Evolutionary conservation across 176 grass and related monocot genomes (phyloP).

Genomic region (Avena eriantha): DNA sequence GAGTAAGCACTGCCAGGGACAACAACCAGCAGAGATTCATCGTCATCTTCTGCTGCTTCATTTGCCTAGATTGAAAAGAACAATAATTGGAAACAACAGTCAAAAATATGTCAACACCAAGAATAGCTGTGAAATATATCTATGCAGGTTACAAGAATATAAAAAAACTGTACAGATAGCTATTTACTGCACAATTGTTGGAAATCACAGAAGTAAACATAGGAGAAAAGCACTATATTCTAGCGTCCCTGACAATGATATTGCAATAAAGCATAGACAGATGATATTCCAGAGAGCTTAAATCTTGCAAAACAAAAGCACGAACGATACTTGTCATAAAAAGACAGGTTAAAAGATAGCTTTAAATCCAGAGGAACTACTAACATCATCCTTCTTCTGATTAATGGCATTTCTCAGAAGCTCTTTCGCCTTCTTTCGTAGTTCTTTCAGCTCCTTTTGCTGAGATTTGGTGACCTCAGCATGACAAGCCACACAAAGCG

Average conservation of each 20-base stretch:
- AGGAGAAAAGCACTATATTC: conserved; percentile 10
- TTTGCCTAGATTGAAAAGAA: conserved; percentile 40
- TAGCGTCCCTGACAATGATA: background rate
- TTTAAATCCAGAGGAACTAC: conserved; percentile 42
- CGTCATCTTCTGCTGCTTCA: conserved; percentile 51
- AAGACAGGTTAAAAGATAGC: background rate
- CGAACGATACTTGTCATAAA: conserved; percentile 5
- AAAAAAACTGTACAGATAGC: conserved; percentile 12
- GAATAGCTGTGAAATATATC: background rate
- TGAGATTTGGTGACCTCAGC: conserved; percentile 66
- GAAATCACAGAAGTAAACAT: conserved; percentile 5
- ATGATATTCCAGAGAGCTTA: background rate
- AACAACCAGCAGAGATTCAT: conserved; percentile 45
- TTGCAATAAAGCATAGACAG: background rate
- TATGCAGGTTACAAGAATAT: conserved; percentile 4
- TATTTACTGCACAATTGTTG: conserved; percentile 6
- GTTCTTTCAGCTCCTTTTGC: conserved; percentile 56
- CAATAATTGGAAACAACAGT: conserved; percentile 18
- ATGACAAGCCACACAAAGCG: conserved; percentile 95
- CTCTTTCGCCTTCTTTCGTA: conserved; percentile 70
- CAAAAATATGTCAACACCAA: conserved; percentile 28
- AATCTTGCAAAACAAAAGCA: background rate
- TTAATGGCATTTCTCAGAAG: conserved; percentile 70
- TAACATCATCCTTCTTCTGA: conserved; percentile 61
- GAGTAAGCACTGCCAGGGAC: conserved; percentile 97